These are phyloP conservation scores for Stramenopiles sp. DNA, from an alignment of 352 stramenopile species.

Conservation along the genomic window DNA sequence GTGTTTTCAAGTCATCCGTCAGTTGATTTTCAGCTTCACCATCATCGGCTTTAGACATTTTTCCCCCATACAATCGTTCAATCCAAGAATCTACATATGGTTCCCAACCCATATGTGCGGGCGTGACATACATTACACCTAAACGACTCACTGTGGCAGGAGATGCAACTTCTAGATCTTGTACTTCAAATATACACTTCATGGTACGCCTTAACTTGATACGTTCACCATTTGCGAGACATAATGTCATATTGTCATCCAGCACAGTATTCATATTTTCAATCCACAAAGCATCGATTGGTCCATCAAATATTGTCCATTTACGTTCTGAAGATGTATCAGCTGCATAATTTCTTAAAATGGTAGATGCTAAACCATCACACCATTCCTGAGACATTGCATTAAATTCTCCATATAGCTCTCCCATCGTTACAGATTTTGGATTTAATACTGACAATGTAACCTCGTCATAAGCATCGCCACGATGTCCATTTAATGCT, in stretches of 20 bases:
- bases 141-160: slow-evolving; percentile 84
- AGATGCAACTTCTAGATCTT: slow-evolving; percentile 86
- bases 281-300: slow-evolving; percentile 94
- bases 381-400: slow-evolving; percentile 88
- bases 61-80: no score
- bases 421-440: slow-evolving; percentile 84
- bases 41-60: slow-evolving; percentile 17
- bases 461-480: no score
- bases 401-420: slow-evolving; percentile 96
- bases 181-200: slow-evolving; percentile 89
- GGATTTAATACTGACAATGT: slow-evolving; percentile 87
- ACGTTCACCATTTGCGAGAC: slow-evolving; percentile 82
- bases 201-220: slow-evolving; percentile 96
- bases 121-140: slow-evolving; percentile 93
- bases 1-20: no score
- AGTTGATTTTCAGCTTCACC: not conserved
- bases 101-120: slow-evolving; percentile 89
- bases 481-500: slow-evolving; percentile 76
- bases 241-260: slow-evolving; percentile 93
- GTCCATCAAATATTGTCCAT: slow-evolving; percentile 90
- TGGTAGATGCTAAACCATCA: slow-evolving; percentile 86
- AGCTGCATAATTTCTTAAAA: slow-evolving; percentile 96
- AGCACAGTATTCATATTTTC: slow-evolving; percentile 93
- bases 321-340: slow-evolving; percentile 92
- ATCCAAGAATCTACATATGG: slow-evolving; percentile 89